These are phyloP conservation scores for Phytophthora lateralis DNA, from an alignment of 352 stramenopile species.

Conservation along the genomic window DNA sequence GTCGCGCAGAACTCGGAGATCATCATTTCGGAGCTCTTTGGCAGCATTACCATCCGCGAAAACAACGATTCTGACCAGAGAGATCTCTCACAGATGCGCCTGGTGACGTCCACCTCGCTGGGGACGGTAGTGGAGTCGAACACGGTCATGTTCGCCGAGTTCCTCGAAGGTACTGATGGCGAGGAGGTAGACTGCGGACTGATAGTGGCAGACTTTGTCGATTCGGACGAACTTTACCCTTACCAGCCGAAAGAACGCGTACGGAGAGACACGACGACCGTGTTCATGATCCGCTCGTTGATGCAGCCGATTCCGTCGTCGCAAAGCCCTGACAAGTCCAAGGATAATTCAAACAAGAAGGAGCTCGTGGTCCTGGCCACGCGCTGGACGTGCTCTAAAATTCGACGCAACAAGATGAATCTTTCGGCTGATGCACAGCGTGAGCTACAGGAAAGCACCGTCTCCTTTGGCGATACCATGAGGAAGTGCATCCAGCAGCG, in stretches of 20 bases:
- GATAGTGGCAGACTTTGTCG: slow-evolving; percentile 35
- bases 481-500: slow-evolving; percentile 30
- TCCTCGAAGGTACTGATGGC: slow-evolving; percentile 12
- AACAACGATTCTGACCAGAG: slow-evolving; percentile 45
- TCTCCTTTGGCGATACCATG: slow-evolving; percentile 33
- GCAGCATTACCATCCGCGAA: slow-evolving; percentile 54
- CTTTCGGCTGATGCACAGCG: slow-evolving; percentile 12
- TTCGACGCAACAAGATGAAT: slow-evolving; percentile 20
- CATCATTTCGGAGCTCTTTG: slow-evolving; percentile 55
- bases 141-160: slow-evolving; percentile 28
- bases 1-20: slow-evolving; percentile 58
- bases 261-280: slow-evolving; percentile 38
- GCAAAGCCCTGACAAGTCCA: not conserved
- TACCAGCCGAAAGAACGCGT: slow-evolving; percentile 39
- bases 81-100: slow-evolving; percentile 47
- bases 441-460: slow-evolving; percentile 30
- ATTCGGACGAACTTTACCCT: slow-evolving; percentile 50
- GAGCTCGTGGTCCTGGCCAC: slow-evolving; percentile 31
- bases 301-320: not conserved
- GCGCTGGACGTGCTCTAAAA: slow-evolving; percentile 30
- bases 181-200: slow-evolving; percentile 13
- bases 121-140: slow-evolving; percentile 30
- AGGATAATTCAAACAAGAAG: slow-evolving; percentile 6
- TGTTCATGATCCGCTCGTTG: slow-evolving; percentile 32
- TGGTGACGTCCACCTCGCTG: slow-evolving; percentile 38